Conservation (phyloP, 2,329 filamentous ascomycete species). For the Fusarium sp. region DNA sequence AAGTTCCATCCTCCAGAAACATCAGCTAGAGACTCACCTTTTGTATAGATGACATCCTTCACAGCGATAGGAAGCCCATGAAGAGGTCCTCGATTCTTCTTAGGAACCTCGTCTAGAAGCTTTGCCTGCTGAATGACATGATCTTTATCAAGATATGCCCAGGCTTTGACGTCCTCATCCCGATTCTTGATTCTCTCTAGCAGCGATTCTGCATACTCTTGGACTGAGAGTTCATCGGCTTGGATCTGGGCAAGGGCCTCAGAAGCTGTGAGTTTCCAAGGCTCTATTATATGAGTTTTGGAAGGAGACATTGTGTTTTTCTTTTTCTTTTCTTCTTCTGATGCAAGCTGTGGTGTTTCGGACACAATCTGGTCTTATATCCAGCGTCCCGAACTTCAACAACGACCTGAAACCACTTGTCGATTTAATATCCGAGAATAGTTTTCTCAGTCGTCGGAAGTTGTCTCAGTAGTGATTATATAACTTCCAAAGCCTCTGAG, state of each 20-base stretch:
- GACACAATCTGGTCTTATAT: conserved; percentile 6
- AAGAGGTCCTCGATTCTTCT: conserved; percentile 64
- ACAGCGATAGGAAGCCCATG: conserved; percentile 70
- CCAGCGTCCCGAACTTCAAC: conserved; percentile 4
- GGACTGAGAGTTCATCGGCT: conserved; percentile 61
- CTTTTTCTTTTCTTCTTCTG: background rate
- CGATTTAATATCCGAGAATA: background rate
- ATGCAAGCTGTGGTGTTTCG: background rate
- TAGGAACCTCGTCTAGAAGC: conserved; percentile 63
- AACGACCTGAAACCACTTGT: background rate
- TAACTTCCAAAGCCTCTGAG: conserved; percentile 6
- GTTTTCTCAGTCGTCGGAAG: background rate
- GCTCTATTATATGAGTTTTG: conserved; percentile 29
- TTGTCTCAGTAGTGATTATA: background rate
- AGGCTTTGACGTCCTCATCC: conserved; percentile 63
- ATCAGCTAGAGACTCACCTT: conserved; percentile 52
- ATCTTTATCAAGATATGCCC: conserved; percentile 62
- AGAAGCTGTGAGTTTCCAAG: conserved; percentile 57
- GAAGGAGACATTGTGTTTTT: conserved; percentile 24
- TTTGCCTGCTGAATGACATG: conserved; percentile 64
- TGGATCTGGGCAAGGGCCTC: conserved; percentile 58
- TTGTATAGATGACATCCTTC: conserved; percentile 72
- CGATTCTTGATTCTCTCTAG: conserved; percentile 60
- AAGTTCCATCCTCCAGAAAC: background rate
- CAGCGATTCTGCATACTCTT: conserved; percentile 63